Evolutionary conservation across 2,329 filamentous ascomycete species (phyloP).

Genomic region (Aureobasidium sp.): DNA sequence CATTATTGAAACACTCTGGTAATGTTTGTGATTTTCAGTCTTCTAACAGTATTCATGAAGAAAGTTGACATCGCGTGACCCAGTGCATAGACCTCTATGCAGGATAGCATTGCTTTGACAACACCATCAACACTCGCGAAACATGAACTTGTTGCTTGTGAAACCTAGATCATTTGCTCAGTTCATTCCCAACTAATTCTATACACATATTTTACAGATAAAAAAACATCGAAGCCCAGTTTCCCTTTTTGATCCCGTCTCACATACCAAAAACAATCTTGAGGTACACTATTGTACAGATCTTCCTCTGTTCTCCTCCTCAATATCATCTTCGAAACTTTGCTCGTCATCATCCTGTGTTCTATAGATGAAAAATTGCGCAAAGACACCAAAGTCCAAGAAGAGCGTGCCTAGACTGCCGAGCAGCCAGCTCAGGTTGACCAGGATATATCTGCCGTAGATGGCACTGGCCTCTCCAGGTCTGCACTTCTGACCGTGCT

Average conservation of each 20-base stretch:
- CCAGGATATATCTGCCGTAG: conserved; percentile 75
- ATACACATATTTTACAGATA: neutral
- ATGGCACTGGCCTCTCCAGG: conserved; percentile 58
- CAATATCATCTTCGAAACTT: conserved; percentile 18
- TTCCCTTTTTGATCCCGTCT: neutral
- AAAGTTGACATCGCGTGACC: too few species aligned
- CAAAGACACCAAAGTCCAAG: conserved; percentile 79
- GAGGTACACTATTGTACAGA: neutral
- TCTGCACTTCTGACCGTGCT: conserved; percentile 45
- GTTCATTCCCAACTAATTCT: neutral
- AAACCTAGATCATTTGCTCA: neutral
- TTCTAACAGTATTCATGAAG: too few species aligned
- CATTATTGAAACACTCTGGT: too few species aligned
- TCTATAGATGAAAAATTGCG: conserved; percentile 83
- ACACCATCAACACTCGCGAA: too few species aligned
- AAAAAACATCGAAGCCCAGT: neutral
- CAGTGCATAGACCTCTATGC: too few species aligned
- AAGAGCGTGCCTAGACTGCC: conserved; percentile 83
- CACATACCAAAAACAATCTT: neutral
- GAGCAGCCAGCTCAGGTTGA: conserved; percentile 85
- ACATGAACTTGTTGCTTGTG: neutral
- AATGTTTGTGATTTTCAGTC: too few species aligned
- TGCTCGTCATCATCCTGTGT: conserved; percentile 33
- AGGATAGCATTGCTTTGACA: too few species aligned
- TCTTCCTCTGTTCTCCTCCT: conserved; percentile 20